A percentile compares a stretch with the other conserved stretches of the same genome.
phyloP scores from a whole-genome alignment of 2,329 filamentous ascomycete species.

The Xylaria sp. region DNA sequence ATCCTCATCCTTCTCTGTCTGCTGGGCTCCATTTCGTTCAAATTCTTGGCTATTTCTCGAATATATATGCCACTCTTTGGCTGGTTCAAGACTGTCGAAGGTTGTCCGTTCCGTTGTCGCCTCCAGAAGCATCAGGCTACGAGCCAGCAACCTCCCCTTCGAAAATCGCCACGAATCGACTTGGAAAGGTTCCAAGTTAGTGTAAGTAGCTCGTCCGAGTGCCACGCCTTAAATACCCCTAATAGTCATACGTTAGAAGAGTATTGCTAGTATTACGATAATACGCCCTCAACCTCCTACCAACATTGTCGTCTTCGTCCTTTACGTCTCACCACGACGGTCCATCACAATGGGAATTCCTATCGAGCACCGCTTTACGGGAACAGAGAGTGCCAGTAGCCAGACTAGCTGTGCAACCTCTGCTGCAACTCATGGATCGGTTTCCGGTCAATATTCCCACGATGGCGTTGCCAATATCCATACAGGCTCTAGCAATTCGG shows the following conservation, averaged over 20 bases:
- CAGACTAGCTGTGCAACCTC: not conserved
- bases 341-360: not conserved
- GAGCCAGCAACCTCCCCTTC: not conserved
- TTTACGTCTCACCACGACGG: not conserved
- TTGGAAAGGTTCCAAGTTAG: not conserved
- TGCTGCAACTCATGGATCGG: not conserved
- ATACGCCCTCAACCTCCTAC: not conserved
- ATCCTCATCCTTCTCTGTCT: too few relatives aligned
- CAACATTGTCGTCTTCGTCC: constrained; percentile 1
- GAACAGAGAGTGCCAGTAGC: not conserved
- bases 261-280: not conserved
- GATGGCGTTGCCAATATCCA: not conserved
- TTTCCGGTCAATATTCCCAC: not conserved
- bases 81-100: not conserved
- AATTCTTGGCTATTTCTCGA: not conserved
- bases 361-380: not conserved
- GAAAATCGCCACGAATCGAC: too few relatives aligned
- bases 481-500: not conserved
- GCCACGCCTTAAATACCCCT: not conserved
- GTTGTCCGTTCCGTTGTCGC: not conserved
- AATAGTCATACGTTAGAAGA: not conserved
- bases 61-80: not conserved
- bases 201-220: not conserved
- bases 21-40: too few relatives aligned
- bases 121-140: not conserved